Evolutionary conservation across 108 stramenopile genomes (phyloP).

Genomic region (Nitzschia sp.): DNA sequence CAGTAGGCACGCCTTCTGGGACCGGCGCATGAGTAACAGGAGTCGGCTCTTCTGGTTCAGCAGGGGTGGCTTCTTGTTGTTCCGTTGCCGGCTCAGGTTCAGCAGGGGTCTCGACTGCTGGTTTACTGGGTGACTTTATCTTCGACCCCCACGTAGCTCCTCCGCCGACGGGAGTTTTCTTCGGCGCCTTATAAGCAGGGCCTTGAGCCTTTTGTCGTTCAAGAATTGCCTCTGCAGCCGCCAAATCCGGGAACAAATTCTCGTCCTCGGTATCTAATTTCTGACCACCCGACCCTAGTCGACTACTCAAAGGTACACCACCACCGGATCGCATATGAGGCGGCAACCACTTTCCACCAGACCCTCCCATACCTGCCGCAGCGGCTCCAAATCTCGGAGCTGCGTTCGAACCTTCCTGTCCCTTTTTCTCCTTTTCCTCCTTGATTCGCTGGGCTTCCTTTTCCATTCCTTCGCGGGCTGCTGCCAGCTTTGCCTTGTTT

Average conservation of each 20-base stretch:
- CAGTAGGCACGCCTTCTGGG: slow-evolving; percentile 15
- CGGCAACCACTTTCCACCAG: slow-evolving; percentile 70
- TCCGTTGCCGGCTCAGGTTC: slow-evolving; percentile 10
- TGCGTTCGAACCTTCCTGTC: slow-evolving; percentile 35
- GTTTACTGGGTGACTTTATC: slow-evolving; percentile 29
- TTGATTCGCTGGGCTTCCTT: slow-evolving; percentile 78
- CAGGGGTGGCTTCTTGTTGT: slow-evolving; percentile 20
- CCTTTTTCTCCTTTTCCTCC: slow-evolving; percentile 72
- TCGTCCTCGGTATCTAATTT: slow-evolving; percentile 70
- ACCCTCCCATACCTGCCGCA: slow-evolving; percentile 19
- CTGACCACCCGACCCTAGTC: slow-evolving; percentile 25
- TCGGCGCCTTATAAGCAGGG: slow-evolving; percentile 36
- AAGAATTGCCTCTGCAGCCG: slow-evolving; percentile 78
- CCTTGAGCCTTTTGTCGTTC: slow-evolving; percentile 66
- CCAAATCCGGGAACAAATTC: slow-evolving; percentile 85
- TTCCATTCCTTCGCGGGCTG: slow-evolving; percentile 87
- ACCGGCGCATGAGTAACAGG: slow-evolving; percentile 14
- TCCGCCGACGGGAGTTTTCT: slow-evolving; percentile 61
- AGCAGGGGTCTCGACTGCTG: slow-evolving; percentile 2
- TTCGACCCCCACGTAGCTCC: slow-evolving; percentile 65
- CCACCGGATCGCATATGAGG: slow-evolving; percentile 45
- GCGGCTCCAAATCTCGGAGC: slow-evolving; percentile 30
- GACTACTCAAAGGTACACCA: slow-evolving; percentile 29
- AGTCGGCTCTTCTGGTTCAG: slow-evolving; percentile 34
- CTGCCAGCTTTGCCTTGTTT: slow-evolving; percentile 77